phyloP scores from a whole-genome alignment of 1,139 yeast species.

The Lodderomyces margitis region DNA sequence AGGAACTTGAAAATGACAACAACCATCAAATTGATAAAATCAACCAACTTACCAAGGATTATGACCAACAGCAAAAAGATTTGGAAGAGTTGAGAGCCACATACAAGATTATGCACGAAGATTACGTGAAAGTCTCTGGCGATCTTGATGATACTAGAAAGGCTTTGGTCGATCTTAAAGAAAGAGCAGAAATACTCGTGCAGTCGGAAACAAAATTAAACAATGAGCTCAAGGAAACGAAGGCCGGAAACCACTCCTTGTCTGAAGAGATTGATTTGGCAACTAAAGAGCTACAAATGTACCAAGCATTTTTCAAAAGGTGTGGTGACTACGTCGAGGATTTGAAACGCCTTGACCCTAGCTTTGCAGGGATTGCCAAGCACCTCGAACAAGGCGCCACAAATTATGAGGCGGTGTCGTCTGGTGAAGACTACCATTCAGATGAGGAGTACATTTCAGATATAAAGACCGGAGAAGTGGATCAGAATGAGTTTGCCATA shows the following conservation, averaged over 20 bases:
- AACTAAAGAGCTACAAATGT: background rate
- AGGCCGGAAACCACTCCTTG: background rate
- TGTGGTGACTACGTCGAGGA: background rate
- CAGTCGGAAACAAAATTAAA: background rate
- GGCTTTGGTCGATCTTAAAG: background rate
- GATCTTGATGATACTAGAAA: slow-evolving; percentile 9
- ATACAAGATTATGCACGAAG: slow-evolving; percentile 5
- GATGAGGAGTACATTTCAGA: background rate
- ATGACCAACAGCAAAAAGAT: slow-evolving; percentile 2
- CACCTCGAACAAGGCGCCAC: background rate
- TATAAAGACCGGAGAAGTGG: background rate
- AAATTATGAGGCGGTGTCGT: background rate
- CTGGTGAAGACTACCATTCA: background rate
- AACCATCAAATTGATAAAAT: slow-evolving; percentile 8
- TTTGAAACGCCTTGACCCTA: background rate
- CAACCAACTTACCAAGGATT: slow-evolving; percentile 7
- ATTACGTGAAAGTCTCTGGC: slow-evolving; percentile 8
- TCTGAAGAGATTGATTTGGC: background rate
- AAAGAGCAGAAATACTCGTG: background rate
- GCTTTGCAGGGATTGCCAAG: background rate
- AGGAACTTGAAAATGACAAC: slow-evolving; percentile 7
- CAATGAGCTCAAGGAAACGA: background rate
- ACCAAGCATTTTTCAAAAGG: background rate
- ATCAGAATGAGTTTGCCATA: background rate
- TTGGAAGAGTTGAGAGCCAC: slow-evolving; percentile 7